phyloP scores from a whole-genome alignment of 371 early-diverging fungal species.

The Syncephalastrum contaminatum region DNA sequence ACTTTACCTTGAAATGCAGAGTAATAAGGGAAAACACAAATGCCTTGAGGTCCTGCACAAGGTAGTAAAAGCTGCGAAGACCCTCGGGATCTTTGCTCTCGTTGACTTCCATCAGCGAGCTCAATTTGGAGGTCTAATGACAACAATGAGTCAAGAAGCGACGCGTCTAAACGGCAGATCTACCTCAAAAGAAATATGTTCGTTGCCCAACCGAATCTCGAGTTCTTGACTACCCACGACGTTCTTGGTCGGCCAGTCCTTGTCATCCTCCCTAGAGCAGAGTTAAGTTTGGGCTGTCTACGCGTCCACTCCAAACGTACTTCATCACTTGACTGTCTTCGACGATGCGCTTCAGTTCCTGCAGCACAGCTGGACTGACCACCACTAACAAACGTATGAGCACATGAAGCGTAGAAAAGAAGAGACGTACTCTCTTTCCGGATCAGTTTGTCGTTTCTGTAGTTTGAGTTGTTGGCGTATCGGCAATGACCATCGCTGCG shows the following conservation, averaged over 20 bases:
- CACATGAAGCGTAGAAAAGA: not conserved
- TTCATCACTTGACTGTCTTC: slow-evolving; percentile 88
- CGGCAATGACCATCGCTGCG: slow-evolving; percentile 85
- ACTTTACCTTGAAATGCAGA: slow-evolving; percentile 91
- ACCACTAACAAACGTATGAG: slow-evolving; percentile 51
- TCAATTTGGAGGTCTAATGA: slow-evolving; percentile 83
- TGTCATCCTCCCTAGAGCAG: slow-evolving; percentile 80
- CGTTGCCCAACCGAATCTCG: slow-evolving; percentile 87
- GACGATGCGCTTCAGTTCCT: slow-evolving; percentile 88
- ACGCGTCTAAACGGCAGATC: not conserved
- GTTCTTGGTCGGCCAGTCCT: slow-evolving; percentile 90
- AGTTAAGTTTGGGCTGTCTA: slow-evolving; percentile 1
- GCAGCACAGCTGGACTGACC: slow-evolving; percentile 77
- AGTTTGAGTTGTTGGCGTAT: slow-evolving; percentile 98
- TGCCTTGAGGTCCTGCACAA: slow-evolving; percentile 97
- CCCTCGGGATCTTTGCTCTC: slow-evolving; percentile 94
- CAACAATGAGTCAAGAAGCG: not conserved
- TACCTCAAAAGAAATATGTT: slow-evolving; percentile 94
- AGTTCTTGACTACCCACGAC: slow-evolving; percentile 92
- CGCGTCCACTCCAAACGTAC: slow-evolving; percentile 33
- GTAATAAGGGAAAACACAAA: slow-evolving; percentile 93
- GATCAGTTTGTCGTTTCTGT: slow-evolving; percentile 95
- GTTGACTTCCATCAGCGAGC: slow-evolving; percentile 89
- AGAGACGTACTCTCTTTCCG: slow-evolving; percentile 78
- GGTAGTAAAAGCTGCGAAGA: slow-evolving; percentile 90